phyloP scores from a whole-genome alignment of 805 yeast species.

The Isabelozyma pseudorhagii region DNA sequence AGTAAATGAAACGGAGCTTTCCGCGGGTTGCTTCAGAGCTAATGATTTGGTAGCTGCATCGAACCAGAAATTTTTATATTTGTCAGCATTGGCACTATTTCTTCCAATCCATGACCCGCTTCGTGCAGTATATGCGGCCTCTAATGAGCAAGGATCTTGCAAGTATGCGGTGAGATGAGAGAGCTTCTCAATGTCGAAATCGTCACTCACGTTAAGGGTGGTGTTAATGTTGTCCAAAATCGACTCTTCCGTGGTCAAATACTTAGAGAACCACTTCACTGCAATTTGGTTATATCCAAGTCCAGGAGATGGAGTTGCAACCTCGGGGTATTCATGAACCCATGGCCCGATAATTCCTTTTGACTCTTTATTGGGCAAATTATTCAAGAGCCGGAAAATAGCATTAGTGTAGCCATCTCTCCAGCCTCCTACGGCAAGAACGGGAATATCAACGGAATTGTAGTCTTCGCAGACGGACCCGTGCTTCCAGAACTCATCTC shows the following conservation, averaged over 20 bases:
- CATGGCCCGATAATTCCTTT: constrained; percentile 43
- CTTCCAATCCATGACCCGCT: constrained; percentile 37
- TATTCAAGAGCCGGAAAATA: constrained; percentile 41
- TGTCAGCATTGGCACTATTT: neutral
- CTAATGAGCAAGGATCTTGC: constrained; percentile 40
- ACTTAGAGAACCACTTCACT: constrained; percentile 39
- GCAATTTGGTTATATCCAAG: constrained; percentile 44
- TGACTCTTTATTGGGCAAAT: constrained; percentile 29
- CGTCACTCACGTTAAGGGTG: neutral
- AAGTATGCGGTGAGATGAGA: constrained; percentile 39
- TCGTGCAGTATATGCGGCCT: constrained; percentile 34
- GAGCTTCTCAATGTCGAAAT: constrained; percentile 1
- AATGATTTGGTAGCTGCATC: constrained; percentile 5
- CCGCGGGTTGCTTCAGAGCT: neutral
- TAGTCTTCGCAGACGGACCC: constrained; percentile 42
- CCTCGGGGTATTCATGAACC: constrained; percentile 49
- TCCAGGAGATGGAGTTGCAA: constrained; percentile 44
- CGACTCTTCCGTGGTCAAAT: constrained; percentile 20
- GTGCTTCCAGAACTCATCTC: constrained; percentile 47
- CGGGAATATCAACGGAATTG: constrained; percentile 37
- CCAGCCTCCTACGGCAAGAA: constrained; percentile 45
- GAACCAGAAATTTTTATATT: constrained; percentile 6
- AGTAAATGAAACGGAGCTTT: constrained; percentile 8
- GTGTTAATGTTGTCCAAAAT: constrained; percentile 13
- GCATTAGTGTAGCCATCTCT: constrained; percentile 47